These are phyloP conservation scores for Collybia sp. DNA, from an alignment of 768 basidiomycete genomes.

Conservation along the genomic window DNA sequence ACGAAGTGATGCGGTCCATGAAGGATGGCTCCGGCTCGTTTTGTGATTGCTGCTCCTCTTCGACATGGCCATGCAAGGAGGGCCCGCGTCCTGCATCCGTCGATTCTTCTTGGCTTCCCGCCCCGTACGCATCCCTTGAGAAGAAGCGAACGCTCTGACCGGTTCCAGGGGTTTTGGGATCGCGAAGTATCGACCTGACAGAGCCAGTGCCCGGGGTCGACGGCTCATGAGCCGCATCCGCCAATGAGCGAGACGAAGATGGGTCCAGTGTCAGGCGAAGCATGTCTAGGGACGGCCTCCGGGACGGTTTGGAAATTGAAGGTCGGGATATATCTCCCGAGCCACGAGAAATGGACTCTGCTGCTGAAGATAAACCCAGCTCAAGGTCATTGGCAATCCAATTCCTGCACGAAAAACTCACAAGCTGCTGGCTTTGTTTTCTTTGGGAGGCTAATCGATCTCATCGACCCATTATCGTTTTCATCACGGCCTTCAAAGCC, in stretches of 20 bases:
- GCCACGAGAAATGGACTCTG: conserved; percentile 13
- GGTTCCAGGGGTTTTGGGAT: conserved; percentile 67
- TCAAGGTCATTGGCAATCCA: no score
- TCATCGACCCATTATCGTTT: conserved; percentile 33
- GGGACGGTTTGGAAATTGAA: conserved; percentile 6
- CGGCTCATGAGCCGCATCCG: conserved; percentile 10
- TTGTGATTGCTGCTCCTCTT: conserved; percentile 16
- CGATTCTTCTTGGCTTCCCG: conserved; percentile 63
- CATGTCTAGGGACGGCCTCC: conserved; percentile 26
- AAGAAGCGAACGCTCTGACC: conserved; percentile 81
- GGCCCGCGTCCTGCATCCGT: conserved; percentile 32
- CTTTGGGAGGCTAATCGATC: conserved; percentile 36
- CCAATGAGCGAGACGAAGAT: neutral
- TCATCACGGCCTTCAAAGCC: conserved; percentile 21
- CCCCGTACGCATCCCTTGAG: conserved; percentile 60
- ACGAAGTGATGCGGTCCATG: neutral
- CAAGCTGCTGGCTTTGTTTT: conserved; percentile 38
- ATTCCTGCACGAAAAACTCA: no score
- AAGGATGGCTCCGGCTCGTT: conserved; percentile 18
- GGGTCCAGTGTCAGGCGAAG: conserved; percentile 14
- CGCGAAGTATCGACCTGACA: conserved; percentile 68
- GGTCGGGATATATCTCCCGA: conserved; percentile 11
- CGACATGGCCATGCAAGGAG: conserved; percentile 12
- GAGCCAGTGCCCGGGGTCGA: conserved; percentile 40
- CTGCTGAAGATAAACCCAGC: no score